Conservation (phyloP, 805 yeast species). For the Cyberlindnera galapagoensis region DNA sequence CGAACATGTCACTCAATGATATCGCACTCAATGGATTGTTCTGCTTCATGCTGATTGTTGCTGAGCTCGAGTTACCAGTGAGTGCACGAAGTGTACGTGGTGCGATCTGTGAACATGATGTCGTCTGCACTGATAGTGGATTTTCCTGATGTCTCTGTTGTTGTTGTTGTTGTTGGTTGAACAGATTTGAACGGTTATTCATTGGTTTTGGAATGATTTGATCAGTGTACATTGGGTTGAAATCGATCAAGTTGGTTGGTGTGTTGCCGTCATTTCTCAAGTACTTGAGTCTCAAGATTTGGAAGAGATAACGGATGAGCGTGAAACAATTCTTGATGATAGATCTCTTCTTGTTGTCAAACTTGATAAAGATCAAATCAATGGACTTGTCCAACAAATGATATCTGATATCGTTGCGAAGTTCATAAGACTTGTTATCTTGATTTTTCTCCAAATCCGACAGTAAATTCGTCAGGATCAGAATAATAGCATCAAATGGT, state of each 20-base stretch:
- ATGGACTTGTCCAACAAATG: conserved; percentile 26
- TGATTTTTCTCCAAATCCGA: conserved; percentile 38
- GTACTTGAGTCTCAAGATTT: conserved; percentile 25
- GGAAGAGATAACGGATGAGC: conserved; percentile 27
- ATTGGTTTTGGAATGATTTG: conserved; percentile 24
- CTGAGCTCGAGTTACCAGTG: conserved; percentile 14
- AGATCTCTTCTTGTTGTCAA: conserved; percentile 28
- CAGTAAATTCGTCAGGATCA: conserved; percentile 44
- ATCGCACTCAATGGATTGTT: conserved; percentile 16
- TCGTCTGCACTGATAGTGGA: conserved; percentile 15
- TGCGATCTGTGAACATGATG: conserved; percentile 27
- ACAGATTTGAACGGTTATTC: conserved; percentile 13
- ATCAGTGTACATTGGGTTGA: conserved; percentile 20
- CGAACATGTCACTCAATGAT: conserved; percentile 24
- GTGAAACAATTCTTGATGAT: conserved; percentile 28
- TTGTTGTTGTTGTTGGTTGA: conserved; percentile 7
- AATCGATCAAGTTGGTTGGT: conserved; percentile 14
- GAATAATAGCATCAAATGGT: conserved; percentile 52
- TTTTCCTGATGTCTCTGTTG: conserved; percentile 1
- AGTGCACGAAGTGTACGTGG: conserved; percentile 27
- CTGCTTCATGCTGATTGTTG: conserved; percentile 15
- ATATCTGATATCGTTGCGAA: conserved; percentile 29
- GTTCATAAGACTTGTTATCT: conserved; percentile 20
- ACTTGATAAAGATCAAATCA: conserved; percentile 27
- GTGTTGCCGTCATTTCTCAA: conserved; percentile 18